Percentiles rank a stretch among this genome's conserved stretches.
phyloP scores from a whole-genome alignment of 495 filamentous ascomycete species.

The Daldinia childiae region DNA sequence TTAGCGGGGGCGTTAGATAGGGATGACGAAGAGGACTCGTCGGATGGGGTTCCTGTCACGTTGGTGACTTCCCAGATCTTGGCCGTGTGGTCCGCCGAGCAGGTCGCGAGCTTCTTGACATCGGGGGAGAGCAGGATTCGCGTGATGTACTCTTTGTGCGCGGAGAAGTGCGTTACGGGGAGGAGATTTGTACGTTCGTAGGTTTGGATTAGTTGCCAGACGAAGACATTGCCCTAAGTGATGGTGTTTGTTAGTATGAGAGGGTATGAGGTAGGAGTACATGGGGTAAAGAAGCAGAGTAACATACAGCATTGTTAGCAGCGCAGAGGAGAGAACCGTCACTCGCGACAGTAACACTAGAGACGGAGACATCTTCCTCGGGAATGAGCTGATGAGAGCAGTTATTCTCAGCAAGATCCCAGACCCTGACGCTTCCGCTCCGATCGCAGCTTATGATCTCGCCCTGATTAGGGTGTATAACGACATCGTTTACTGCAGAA shows the following conservation, averaged over 20 bases:
- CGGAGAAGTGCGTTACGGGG: constrained; percentile 90
- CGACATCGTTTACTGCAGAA: constrained; percentile 89
- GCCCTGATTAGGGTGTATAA: constrained; percentile 98
- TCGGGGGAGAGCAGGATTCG: constrained; percentile 96
- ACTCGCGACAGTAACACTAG: constrained; percentile 93
- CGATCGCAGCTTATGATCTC: constrained; percentile 97
- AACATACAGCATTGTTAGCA: constrained; percentile 85
- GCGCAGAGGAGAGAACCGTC: constrained; percentile 95
- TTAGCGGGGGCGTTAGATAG: constrained; percentile 20
- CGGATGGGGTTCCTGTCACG: constrained; percentile 59
- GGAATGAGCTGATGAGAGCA: constrained; percentile 97
- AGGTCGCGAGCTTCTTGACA: constrained; percentile 96
- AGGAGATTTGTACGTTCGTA: constrained; percentile 87
- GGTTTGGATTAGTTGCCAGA: constrained; percentile 90
- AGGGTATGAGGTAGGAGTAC: not conserved
- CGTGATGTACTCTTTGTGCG: constrained; percentile 93
- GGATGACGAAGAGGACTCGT: constrained; percentile 41
- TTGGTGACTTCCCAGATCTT: constrained; percentile 94
- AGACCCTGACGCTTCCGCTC: constrained; percentile 90
- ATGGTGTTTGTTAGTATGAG: constrained; percentile 1
- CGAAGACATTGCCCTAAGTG: constrained; percentile 88
- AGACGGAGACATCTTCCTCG: constrained; percentile 90
- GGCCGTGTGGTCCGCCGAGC: constrained; percentile 96
- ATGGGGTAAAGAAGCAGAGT: constrained; percentile 5
- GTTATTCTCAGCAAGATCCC: constrained; percentile 96